These are phyloP conservation scores for Jamesozyma spencerorum DNA, from an alignment of 805 yeast species.

Conservation along the genomic window DNA sequence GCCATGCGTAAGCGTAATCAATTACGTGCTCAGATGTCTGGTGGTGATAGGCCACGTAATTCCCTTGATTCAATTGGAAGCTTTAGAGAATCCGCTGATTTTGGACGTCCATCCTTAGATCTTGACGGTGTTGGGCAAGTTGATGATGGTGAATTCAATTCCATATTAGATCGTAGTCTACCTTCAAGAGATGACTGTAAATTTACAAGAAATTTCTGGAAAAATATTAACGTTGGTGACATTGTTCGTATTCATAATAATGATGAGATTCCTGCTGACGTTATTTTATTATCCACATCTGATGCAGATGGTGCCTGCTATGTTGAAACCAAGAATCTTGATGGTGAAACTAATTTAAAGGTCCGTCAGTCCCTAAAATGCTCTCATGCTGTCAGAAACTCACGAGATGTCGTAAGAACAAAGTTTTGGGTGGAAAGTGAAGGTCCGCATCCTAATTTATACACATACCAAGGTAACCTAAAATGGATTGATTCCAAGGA, in stretches of 20 bases:
- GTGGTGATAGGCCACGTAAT: slow-evolving; percentile 28
- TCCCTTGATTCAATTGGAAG: slow-evolving; percentile 33
- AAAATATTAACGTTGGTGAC: slow-evolving; percentile 64
- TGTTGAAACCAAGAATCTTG: slow-evolving; percentile 73
- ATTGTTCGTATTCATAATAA: slow-evolving; percentile 58
- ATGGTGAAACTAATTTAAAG: slow-evolving; percentile 73
- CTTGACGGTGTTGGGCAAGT: slow-evolving; percentile 47
- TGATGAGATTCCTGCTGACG: slow-evolving; percentile 76
- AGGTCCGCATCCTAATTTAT: slow-evolving; percentile 74
- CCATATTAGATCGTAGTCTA: slow-evolving; percentile 48
- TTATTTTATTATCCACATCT: slow-evolving; percentile 53
- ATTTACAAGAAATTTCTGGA: slow-evolving; percentile 43
- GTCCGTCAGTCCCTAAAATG: slow-evolving; percentile 65
- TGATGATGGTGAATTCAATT: slow-evolving; percentile 48
- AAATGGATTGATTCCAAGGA: slow-evolving; percentile 36
- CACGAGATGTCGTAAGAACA: slow-evolving; percentile 41
- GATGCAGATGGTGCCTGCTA: slow-evolving; percentile 64
- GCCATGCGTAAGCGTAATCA: slow-evolving; percentile 28
- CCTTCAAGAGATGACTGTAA: slow-evolving; percentile 31
- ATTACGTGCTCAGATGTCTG: slow-evolving; percentile 20
- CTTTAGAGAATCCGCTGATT: slow-evolving; percentile 25
- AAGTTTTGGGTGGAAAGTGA: slow-evolving; percentile 70
- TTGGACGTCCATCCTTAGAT: slow-evolving; percentile 30
- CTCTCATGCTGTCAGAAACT: slow-evolving; percentile 40
- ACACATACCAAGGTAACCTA: slow-evolving; percentile 66